A percentile compares a stretch with the other conserved stretches of the same genome.
Conservation (phyloP, 192 early-diverging fungal genomes). For the Spinellus fusiger region DNA sequence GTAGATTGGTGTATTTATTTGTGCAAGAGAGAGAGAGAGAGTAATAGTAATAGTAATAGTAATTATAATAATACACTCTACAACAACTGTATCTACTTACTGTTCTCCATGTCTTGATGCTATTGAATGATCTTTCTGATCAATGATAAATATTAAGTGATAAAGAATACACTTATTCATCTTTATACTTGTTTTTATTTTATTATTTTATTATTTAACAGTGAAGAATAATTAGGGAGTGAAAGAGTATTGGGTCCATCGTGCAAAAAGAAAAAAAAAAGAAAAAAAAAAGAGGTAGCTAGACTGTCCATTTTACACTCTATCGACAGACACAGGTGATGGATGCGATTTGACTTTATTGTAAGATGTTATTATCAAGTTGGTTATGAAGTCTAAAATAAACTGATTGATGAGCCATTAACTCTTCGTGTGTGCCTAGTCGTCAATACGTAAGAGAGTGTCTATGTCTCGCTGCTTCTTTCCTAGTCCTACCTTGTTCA, state of each 20-base stretch:
- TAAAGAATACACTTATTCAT: slow-evolving; percentile 42
- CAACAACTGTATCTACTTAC: too few species aligned
- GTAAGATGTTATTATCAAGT: background rate
- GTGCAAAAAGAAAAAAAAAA: slow-evolving; percentile 56
- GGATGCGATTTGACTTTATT: background rate
- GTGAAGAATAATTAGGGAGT: slow-evolving; percentile 88
- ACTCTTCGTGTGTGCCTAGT: slow-evolving; percentile 29
- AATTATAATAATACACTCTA: too few species aligned
- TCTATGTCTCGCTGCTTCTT: background rate
- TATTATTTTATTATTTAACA: slow-evolving; percentile 82
- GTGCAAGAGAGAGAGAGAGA: too few species aligned
- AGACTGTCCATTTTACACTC: too few species aligned
- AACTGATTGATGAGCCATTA: slow-evolving; percentile 18
- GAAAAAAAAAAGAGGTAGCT: background rate
- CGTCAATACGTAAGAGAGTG: background rate
- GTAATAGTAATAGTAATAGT: too few species aligned
- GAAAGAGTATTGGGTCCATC: slow-evolving; percentile 91
- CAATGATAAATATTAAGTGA: too few species aligned
- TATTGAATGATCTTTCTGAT: too few species aligned
- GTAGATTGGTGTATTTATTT: too few species aligned
- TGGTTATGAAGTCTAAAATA: slow-evolving; percentile 31
- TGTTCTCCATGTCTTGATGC: too few species aligned
- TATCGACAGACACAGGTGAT: background rate
- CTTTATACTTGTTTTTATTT: slow-evolving; percentile 91
- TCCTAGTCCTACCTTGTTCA: slow-evolving; percentile 31